These are phyloP conservation scores for Trametes elegans DNA, from an alignment of 768 basidiomycete species.

Conservation along the genomic window DNA sequence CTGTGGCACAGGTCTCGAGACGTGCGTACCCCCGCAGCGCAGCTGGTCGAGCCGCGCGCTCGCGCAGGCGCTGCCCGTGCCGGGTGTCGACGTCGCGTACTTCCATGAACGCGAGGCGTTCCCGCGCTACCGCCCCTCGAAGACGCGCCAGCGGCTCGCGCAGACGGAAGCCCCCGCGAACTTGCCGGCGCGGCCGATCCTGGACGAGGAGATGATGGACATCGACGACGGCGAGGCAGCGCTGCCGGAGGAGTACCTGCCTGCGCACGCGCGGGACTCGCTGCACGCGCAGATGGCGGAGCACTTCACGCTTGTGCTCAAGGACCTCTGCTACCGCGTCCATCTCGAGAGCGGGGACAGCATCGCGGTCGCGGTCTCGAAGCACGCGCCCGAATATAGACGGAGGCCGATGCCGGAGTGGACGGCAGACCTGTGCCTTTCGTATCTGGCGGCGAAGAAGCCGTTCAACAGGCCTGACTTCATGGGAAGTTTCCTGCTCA, in stretches of 20 bases:
- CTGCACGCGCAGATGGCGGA: slow-evolving; percentile 69
- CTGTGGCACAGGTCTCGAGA: slow-evolving; percentile 3
- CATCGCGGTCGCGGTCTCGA: slow-evolving; percentile 40
- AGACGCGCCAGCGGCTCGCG: slow-evolving; percentile 8
- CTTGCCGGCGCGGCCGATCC: background rate
- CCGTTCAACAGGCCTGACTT: slow-evolving; percentile 39
- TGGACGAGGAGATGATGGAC: slow-evolving; percentile 45
- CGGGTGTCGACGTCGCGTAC: background rate
- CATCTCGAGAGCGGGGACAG: slow-evolving; percentile 29
- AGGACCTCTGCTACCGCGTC: slow-evolving; percentile 53
- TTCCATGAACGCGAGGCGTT: slow-evolving; percentile 18
- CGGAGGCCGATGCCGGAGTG: slow-evolving; percentile 46
- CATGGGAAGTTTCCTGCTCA: slow-evolving; percentile 50
- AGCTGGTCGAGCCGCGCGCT: slow-evolving; percentile 50
- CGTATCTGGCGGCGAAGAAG: slow-evolving; percentile 50
- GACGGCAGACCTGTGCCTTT: slow-evolving; percentile 54
- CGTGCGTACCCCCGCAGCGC: slow-evolving; percentile 12
- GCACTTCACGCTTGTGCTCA: slow-evolving; percentile 62
- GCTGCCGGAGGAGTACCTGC: slow-evolving; percentile 35
- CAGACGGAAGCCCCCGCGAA: slow-evolving; percentile 18
- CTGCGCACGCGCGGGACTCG: slow-evolving; percentile 59
- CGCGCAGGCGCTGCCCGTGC: slow-evolving; percentile 23
- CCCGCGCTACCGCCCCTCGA: slow-evolving; percentile 23
- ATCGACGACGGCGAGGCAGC: slow-evolving; percentile 50
- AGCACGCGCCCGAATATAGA: slow-evolving; percentile 54